Evolutionary conservation across 1,139 yeast species (phyloP), one percentile per base, ranked within the genome.

Genomic region (Geotrichum klebahnii): DNA sequence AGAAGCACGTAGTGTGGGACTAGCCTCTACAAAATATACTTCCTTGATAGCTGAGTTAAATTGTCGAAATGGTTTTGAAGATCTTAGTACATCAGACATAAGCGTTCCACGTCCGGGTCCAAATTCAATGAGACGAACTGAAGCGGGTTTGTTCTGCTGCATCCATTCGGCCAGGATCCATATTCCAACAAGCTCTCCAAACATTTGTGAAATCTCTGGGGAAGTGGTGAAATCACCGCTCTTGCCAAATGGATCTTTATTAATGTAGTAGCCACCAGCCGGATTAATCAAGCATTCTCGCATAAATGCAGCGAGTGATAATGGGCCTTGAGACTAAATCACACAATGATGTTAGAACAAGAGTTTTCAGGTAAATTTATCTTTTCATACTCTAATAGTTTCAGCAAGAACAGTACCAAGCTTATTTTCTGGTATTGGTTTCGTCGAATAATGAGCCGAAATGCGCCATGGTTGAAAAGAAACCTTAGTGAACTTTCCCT

Each of bases 71-170:
- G 61, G 45, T 14, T 56, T 50, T 1, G 63, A 54, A 3, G 68
- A 65, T 24, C 74, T 55, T 55, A 87, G 63, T 40, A 78, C 68
- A 63, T 87, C 96, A 59, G 73, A 72, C 80, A 85, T 81, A 58
- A 87, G 69, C 0, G 96, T 85, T 0, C 96, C 96, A 59, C 77
- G 75, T 3, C 96, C 96, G 0, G 96, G 96, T 0, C 96, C 96
- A 64, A 86, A 80, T 64, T 87, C 96, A n/a, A 86, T 72, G n/a
- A 87, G 61, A 50, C 83, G 71, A 29, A 82, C 68, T 6, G 62
- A 56, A 1, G 56, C 31, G 0, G 89, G 86, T 37, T 66, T 67
- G 1, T 74, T 72, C 59, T 84, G 90, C 2, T 71, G 67, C 47
- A 77, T 61, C 87, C 90, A 85, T 23, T 78, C 74, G 1, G 73